Evolutionary conservation across 441 rosid genomes (phyloP).

Genomic region (Capsella rubella): DNA sequence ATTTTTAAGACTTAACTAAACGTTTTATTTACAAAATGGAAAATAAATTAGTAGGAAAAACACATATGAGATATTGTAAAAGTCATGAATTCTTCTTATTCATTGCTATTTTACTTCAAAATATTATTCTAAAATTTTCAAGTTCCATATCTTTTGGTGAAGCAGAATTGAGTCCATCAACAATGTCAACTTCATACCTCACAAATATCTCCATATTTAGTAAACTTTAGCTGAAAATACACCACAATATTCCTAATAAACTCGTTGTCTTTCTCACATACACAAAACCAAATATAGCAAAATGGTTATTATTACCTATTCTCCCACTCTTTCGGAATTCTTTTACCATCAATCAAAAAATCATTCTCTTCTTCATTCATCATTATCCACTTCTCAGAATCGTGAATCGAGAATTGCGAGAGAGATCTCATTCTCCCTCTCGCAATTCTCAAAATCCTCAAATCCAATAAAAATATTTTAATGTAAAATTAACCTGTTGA

Average conservation of each 20-base stretch:
- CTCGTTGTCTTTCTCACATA: conserved; percentile 27
- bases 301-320: conserved; percentile 21
- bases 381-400: conserved; percentile 11
- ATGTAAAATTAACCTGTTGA: background rate
- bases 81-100: background rate
- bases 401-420: conserved; percentile 24
- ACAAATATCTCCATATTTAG: conserved; percentile 5
- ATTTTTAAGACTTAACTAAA: background rate
- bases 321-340: background rate
- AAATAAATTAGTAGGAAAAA: too few species aligned
- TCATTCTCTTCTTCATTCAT: conserved; percentile 22
- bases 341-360: conserved; percentile 24
- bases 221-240: conserved; percentile 1
- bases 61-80: background rate
- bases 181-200: conserved; percentile 15
- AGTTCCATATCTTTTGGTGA: background rate
- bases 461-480: background rate
- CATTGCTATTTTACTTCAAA: background rate
- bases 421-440: background rate
- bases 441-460: conserved; percentile 19
- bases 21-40: too few species aligned
- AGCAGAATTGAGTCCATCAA: background rate
- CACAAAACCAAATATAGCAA: conserved; percentile 28
- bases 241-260: conserved; percentile 16
- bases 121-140: too few species aligned